Conservation (phyloP, 169 alveolate species). For the Plasmodium cynomolgi region DNA sequence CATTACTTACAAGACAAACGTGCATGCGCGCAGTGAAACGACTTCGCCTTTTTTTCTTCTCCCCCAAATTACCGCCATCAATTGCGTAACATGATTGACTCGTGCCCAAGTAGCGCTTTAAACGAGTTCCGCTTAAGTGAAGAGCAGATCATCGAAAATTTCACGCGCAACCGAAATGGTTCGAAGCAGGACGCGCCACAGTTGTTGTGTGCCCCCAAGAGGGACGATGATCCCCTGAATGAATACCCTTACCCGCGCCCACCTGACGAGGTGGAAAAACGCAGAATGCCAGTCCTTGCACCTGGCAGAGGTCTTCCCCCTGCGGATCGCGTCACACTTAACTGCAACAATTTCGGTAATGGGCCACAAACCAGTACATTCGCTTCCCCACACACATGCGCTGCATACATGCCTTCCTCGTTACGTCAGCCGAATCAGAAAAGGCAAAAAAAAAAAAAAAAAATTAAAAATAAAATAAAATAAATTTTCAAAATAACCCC, state of each 20-base stretch:
- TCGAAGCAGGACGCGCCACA: not conserved
- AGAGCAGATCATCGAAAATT: conserved; percentile 46
- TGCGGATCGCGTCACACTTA: not conserved
- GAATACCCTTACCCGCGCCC: not conserved
- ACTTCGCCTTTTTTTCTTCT: not conserved
- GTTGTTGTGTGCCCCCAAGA: not conserved
- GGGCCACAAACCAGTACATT: not conserved
- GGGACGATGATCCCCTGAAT: not conserved
- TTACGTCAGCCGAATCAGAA: not conserved
- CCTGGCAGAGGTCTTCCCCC: not conserved
- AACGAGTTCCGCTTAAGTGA: conserved; percentile 60
- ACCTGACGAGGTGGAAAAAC: not conserved
- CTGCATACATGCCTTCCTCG: not conserved
- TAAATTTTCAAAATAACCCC: not conserved
- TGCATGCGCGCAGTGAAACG: not conserved
- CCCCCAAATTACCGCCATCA: not conserved
- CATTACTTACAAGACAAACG: not conserved
- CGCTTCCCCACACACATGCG: not conserved
- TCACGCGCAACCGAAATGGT: conserved; percentile 24
- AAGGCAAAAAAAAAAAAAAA: not conserved
- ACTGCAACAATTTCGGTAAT: conserved; percentile 7
- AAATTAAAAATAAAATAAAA: not conserved
- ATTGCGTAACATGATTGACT: conserved; percentile 13
- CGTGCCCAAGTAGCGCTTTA: conserved; percentile 16
- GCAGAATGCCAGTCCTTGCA: not conserved